phyloP scores from a whole-genome alignment of 164 flowering plant species.

The Vitis amurensis region DNA sequence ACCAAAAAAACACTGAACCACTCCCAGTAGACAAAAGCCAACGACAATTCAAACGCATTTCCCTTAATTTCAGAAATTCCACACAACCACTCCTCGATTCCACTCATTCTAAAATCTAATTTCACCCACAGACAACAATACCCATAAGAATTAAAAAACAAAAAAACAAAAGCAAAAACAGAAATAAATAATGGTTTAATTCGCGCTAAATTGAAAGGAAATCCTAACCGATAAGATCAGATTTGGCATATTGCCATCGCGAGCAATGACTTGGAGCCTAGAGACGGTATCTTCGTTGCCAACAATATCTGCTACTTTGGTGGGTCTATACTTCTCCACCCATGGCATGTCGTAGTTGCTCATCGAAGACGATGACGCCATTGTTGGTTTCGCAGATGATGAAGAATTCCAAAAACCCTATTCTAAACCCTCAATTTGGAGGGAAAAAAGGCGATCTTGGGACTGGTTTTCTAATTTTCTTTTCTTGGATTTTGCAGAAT shows the following conservation, averaged over 20 bases:
- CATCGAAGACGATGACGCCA: constrained; percentile 57
- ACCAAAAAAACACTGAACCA: too few species aligned
- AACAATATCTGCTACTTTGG: constrained; percentile 68
- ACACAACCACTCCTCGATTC: too few species aligned
- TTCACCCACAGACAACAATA: too few species aligned
- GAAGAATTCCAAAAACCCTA: neutral
- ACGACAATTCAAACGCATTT: too few species aligned
- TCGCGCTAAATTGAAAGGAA: neutral
- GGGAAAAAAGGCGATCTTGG: neutral
- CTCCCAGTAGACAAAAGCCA: too few species aligned
- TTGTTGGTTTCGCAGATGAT: constrained; percentile 5
- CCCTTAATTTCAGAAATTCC: too few species aligned
- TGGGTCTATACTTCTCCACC: constrained; percentile 85
- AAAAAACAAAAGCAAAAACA: neutral
- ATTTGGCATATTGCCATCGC: constrained; percentile 96
- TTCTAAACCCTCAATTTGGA: constrained; percentile 9
- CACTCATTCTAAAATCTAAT: too few species aligned
- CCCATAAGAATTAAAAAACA: too few species aligned
- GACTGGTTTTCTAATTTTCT: too few species aligned
- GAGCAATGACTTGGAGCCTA: constrained; percentile 71
- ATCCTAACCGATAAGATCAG: constrained; percentile 66
- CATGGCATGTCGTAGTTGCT: constrained; percentile 62
- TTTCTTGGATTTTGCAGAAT: too few species aligned
- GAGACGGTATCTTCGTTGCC: constrained; percentile 73
- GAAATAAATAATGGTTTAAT: too few species aligned